Percentiles rank a stretch among this genome's conserved stretches.
Conservation (phyloP, 805 yeast genomes). For the Jamesozyma spencerorum region DNA sequence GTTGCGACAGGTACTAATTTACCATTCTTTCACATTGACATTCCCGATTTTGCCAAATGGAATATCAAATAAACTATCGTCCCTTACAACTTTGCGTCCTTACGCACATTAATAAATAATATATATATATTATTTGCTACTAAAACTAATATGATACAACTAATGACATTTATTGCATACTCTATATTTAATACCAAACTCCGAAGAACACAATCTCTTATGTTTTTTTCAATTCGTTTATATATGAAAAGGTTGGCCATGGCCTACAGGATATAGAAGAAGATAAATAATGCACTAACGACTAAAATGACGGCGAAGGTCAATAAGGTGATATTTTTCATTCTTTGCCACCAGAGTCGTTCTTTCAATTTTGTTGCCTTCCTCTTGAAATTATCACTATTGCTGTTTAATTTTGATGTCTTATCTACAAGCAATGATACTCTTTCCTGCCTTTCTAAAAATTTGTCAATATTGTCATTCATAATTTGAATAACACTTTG, state of each 20-base stretch:
- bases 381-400: constrained; percentile 60
- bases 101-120: too few relatives aligned
- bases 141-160: too few relatives aligned
- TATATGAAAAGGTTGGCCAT: neutral
- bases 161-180: too few relatives aligned
- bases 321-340: constrained; percentile 27
- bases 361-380: constrained; percentile 55
- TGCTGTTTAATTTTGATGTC: constrained; percentile 61
- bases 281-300: constrained; percentile 18
- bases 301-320: constrained; percentile 17
- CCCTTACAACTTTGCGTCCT: too few relatives aligned
- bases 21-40: constrained; percentile 31
- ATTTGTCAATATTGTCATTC: constrained; percentile 33
- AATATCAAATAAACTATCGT: constrained; percentile 9
- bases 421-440: constrained; percentile 65
- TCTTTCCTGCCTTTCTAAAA: constrained; percentile 71
- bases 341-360: constrained; percentile 60
- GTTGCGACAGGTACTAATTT: constrained; percentile 27
- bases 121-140: too few relatives aligned
- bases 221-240: neutral
- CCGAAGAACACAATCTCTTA: neutral
- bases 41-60: constrained; percentile 30
- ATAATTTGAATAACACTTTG: constrained; percentile 28
- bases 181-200: too few relatives aligned
- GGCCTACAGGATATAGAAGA: constrained; percentile 9